Base-by-base conservation (phyloP, 768 basidiomycete species). In the Lentinula lateritia region DNA sequence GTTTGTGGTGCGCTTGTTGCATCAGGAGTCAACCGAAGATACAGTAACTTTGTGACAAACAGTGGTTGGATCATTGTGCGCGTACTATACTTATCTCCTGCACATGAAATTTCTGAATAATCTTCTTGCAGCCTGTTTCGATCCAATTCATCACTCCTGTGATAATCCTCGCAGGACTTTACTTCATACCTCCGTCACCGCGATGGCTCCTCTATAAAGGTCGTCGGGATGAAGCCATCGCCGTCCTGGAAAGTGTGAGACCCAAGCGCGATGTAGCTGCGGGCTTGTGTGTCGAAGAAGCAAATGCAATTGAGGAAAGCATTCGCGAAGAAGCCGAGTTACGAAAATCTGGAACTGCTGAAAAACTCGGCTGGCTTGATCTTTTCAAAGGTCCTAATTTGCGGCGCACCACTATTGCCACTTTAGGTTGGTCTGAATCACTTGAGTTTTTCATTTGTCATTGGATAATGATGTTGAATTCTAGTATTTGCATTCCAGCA, bases 31-130 rank as follows among this genome's bases (percentile, higher is more conserved):
- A 59, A 59, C 23, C 23, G 58, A 20, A 48, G 58, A 34, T 59
- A 59, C 36, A 50, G 45, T 20, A 16, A 38, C n/a, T 38, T 32
- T 50, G 48, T 59, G 10, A 50, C 32, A 23, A 45, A n/a, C 23
- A 59, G 58, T 36, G 58, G 58, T 10, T 59, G 58, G 58, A 50
- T 59, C 32, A 59, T 59, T 45, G 58, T 59, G 45, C 45, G 58
- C 50, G 45, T 50, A n/a, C n/a, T n/a, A 36, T 38, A 10, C 15
- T 9, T 50, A 36, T 36, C 43, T 7, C 15, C 15, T 28, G 1
- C 5, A 18, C 4, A 6, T 7, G 34, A 9, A 7, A 15, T 5
- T 12, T 35, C 18, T 42, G n/a, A 28, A 6, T 6, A 23, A 2
- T 36, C 9, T 4, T 46, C 43, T 10, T 59, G 36, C 48, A 59